phyloP scores from a whole-genome alignment of 108 stramenopile genomes.

The Cylindrotheca fusiformis region DNA sequence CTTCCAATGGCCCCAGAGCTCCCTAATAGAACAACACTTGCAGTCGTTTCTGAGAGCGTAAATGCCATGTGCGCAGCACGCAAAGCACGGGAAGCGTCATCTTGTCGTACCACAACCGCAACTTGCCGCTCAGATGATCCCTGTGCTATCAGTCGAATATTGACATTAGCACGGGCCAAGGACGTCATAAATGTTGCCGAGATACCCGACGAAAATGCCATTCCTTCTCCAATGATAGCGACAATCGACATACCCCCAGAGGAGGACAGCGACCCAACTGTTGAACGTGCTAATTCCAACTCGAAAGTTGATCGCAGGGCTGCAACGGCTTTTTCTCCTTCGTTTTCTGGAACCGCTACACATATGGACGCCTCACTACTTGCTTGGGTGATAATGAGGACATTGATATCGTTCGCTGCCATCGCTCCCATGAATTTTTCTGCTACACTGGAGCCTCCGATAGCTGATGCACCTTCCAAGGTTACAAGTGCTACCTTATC shows the following conservation, averaged over 20 bases:
- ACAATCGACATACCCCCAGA: conserved; percentile 64
- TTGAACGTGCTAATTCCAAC: conserved; percentile 66
- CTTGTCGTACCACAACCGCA: conserved; percentile 70
- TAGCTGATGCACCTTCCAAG: conserved; percentile 79
- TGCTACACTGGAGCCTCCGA: conserved; percentile 83
- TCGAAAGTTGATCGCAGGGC: conserved; percentile 66
- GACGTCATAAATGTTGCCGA: conserved; percentile 78
- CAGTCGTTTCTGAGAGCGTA: conserved; percentile 62
- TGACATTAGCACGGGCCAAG: conserved; percentile 82
- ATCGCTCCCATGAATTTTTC: conserved; percentile 80
- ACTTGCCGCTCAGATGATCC: conserved; percentile 84
- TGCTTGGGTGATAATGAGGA: conserved; percentile 87
- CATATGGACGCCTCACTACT: conserved; percentile 79
- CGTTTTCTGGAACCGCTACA: conserved; percentile 67
- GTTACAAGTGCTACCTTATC: conserved; percentile 79
- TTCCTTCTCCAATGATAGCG: conserved; percentile 87
- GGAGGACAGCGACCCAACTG: conserved; percentile 48
- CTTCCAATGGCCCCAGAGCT: conserved; percentile 55
- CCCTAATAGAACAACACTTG: conserved; percentile 57
- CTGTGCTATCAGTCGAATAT: conserved; percentile 86
- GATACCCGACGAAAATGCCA: conserved; percentile 80
- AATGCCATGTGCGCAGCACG: conserved; percentile 87
- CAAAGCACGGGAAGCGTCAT: conserved; percentile 72
- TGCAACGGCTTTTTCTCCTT: conserved; percentile 56
- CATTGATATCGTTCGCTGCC: conserved; percentile 66